These are phyloP conservation scores for Glutinoglossum americanum DNA, from an alignment of 495 filamentous ascomycete species.

Conservation along the genomic window DNA sequence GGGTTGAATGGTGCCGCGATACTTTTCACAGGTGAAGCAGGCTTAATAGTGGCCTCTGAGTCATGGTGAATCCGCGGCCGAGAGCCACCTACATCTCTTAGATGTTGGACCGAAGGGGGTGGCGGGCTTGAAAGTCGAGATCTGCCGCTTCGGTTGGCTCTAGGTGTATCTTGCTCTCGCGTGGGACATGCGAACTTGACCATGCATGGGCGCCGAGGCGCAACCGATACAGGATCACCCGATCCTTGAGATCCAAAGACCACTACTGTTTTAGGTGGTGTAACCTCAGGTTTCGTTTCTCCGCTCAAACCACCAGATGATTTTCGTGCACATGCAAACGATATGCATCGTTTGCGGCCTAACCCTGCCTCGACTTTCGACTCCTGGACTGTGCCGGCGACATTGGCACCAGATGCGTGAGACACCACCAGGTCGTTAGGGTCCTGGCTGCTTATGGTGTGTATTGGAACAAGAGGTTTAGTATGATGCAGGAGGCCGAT, in stretches of 20 bases:
- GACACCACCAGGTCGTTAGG: constrained; percentile 17
- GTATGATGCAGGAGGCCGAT: neutral
- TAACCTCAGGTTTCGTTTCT: neutral
- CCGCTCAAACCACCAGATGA: neutral
- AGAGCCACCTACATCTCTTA: constrained; percentile 22
- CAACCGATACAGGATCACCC: neutral
- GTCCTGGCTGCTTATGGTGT: neutral
- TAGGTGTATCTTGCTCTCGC: neutral
- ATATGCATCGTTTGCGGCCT: constrained; percentile 71
- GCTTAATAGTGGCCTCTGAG: constrained; percentile 25
- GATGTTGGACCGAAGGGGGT: constrained; percentile 13
- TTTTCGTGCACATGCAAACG: constrained; percentile 58
- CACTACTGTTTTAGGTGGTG: neutral
- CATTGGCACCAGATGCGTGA: constrained; percentile 13
- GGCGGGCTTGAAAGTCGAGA: constrained; percentile 16
- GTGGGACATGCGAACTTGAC: constrained; percentile 26
- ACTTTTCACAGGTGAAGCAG: constrained; percentile 3
- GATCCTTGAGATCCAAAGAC: neutral
- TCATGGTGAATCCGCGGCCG: constrained; percentile 26
- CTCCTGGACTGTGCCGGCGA: constrained; percentile 15
- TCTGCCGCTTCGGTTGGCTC: neutral
- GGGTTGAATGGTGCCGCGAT: constrained; percentile 1
- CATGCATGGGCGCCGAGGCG: constrained; percentile 9
- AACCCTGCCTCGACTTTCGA: constrained; percentile 31
- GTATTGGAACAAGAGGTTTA: constrained; percentile 4